Conservation (phyloP, 2,329 filamentous ascomycete genomes). For the Chaetoscypha palmicola region DNA sequence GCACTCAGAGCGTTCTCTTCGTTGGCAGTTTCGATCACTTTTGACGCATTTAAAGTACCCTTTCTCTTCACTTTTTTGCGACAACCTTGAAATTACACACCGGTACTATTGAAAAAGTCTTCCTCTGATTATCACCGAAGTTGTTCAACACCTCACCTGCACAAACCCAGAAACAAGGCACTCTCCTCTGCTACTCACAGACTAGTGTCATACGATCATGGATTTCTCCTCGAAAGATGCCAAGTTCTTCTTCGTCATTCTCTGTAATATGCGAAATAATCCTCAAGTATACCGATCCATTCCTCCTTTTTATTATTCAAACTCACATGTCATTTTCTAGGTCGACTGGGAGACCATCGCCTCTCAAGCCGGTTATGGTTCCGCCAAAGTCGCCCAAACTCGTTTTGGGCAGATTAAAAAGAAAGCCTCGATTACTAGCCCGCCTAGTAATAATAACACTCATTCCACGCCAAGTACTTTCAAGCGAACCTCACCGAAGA, state of each 20-base stretch:
- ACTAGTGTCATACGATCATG: no score
- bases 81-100: no score
- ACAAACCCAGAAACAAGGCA: no score
- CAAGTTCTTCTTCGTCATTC: not conserved
- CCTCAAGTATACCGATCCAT: not conserved
- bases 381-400: conserved; percentile 38
- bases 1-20: no score
- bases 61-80: no score
- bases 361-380: conserved; percentile 38
- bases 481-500: not conserved
- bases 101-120: no score
- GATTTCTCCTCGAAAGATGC: not conserved
- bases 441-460: not conserved
- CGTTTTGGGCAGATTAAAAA: conserved; percentile 23
- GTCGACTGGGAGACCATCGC: conserved; percentile 31
- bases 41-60: no score
- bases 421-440: not conserved
- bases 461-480: not conserved
- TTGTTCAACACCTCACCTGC: no score
- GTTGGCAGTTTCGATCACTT: no score
- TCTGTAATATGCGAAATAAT: not conserved
- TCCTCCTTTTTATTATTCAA: not conserved
- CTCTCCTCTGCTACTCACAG: no score
- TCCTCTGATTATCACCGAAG: no score
- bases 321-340: not conserved